Conservation (phyloP, 352 stramenopile species). For the Globisporangium parvum region DNA sequence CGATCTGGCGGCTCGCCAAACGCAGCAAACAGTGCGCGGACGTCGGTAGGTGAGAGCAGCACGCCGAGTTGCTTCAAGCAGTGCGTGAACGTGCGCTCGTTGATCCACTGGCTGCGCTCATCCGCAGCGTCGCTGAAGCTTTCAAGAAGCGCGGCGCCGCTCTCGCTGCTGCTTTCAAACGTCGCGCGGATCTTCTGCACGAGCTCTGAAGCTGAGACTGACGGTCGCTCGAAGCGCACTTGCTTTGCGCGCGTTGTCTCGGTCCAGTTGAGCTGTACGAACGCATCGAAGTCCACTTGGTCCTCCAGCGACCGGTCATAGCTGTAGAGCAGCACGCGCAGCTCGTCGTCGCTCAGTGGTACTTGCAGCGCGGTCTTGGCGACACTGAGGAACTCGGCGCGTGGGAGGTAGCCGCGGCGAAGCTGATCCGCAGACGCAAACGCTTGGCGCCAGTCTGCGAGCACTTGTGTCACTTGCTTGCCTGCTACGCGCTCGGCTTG, state of each 20-base stretch:
- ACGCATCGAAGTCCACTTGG: conserved; percentile 36
- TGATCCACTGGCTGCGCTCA: conserved; percentile 10
- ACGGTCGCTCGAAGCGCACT: conserved; percentile 13
- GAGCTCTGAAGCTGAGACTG: conserved; percentile 3
- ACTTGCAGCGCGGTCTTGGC: conserved; percentile 27
- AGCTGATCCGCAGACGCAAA: conserved; percentile 28
- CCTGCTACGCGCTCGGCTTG: conserved; percentile 33
- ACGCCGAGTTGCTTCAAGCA: conserved; percentile 26
- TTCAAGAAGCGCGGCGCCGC: conserved; percentile 10
- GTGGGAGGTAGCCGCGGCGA: conserved; percentile 19
- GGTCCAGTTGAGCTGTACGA: conserved; percentile 57
- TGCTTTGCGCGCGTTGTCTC: conserved; percentile 19
- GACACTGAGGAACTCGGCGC: conserved; percentile 36
- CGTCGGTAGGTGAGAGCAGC: conserved; percentile 17
- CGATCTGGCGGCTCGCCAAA: conserved; percentile 17
- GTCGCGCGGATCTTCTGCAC: conserved; percentile 14
- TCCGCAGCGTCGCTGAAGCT: conserved; percentile 14
- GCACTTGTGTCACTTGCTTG: conserved; percentile 5
- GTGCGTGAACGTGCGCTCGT: conserved; percentile 20
- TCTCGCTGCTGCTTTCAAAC: conserved; percentile 10
- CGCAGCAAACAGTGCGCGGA: conserved; percentile 18
- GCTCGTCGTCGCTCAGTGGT: conserved; percentile 39
- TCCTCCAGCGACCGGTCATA: conserved; percentile 53
- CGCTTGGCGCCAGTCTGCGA: neutral
- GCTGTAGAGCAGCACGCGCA: conserved; percentile 40